Conservation (phyloP, 1,284 basidiomycete species). For the Moniliella sp. region DNA sequence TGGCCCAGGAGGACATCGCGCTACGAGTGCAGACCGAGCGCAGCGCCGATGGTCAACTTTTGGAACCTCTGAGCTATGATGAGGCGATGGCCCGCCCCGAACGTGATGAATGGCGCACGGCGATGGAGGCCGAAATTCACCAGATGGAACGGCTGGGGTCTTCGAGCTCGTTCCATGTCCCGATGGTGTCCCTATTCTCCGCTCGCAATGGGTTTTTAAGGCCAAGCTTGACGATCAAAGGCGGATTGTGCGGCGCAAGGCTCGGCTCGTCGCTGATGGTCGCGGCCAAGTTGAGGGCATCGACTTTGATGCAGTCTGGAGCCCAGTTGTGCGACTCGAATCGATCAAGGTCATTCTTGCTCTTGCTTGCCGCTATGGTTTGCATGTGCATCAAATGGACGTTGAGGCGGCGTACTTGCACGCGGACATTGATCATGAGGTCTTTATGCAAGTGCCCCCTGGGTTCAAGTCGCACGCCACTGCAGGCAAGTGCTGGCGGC, state of each 20-base stretch:
- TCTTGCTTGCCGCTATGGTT: not conserved
- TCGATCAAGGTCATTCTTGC: not conserved
- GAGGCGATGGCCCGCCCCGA: conserved; percentile 1
- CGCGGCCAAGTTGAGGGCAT: conserved; percentile 1
- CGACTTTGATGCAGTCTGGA: not conserved
- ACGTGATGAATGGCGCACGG: not conserved
- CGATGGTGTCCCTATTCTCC: not conserved
- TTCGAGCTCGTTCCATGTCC: not conserved
- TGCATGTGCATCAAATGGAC: not conserved
- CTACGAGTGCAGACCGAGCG: no score
- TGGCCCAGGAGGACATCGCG: no score
- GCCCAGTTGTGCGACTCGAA: conserved; percentile 1
- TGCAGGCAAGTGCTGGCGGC: not conserved
- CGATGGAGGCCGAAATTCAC: not conserved
- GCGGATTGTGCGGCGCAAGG: not conserved
- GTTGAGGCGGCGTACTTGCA: not conserved
- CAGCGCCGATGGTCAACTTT: not conserved
- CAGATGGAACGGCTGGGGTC: not conserved
- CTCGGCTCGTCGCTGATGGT: conserved; percentile 1
- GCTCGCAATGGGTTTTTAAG: conserved; percentile 1
- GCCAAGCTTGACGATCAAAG: conserved; percentile 1
- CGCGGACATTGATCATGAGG: not conserved
- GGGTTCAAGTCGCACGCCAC: not conserved
- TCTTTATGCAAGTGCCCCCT: not conserved
- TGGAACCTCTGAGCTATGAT: not conserved